A percentile compares a stretch with the other conserved stretches of the same genome.
phyloP scores from a whole-genome alignment of 495 filamentous ascomycete genomes.

The Talaromyces borbonicus region DNA sequence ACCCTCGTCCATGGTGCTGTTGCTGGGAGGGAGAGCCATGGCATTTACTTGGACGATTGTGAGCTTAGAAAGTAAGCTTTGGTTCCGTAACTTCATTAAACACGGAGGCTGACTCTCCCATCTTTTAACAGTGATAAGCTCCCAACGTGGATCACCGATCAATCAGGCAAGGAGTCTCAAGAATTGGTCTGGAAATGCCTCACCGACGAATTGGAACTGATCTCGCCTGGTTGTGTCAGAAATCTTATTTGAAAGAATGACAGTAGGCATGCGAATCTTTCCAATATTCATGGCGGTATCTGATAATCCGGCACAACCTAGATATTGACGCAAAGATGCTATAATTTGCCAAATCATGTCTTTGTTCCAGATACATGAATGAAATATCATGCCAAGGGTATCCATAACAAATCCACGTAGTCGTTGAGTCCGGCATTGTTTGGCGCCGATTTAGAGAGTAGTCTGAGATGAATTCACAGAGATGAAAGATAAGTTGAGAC shows the following conservation, averaged over 20 bases:
- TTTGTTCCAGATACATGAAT: not conserved
- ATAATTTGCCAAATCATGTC: not conserved
- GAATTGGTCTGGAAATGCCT: constrained; percentile 29
- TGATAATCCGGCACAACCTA: too few relatives aligned
- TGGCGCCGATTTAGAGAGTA: too few relatives aligned
- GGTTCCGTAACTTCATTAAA: not conserved
- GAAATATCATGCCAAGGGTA: not conserved
- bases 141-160: constrained; percentile 17
- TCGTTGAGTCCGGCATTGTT: too few relatives aligned
- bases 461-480: not conserved
- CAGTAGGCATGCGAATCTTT: too few relatives aligned
- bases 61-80: constrained; percentile 15
- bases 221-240: constrained; percentile 11
- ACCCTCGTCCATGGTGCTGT: constrained; percentile 17
- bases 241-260: not conserved
- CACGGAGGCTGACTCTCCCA: not conserved
- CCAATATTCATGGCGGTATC: too few relatives aligned
- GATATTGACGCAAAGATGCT: not conserved
- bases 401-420: too few relatives aligned
- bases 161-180: constrained; percentile 27
- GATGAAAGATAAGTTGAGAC: not conserved
- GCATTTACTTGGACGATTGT: constrained; percentile 14
- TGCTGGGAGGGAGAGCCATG: constrained; percentile 17
- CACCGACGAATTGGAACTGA: constrained; percentile 11
- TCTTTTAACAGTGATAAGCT: constrained; percentile 6